Percentiles rank a stretch among this genome's conserved stretches.
Evolutionary conservation across 345 rosid species (phyloP).

Genomic region (Pistacia vera): DNA sequence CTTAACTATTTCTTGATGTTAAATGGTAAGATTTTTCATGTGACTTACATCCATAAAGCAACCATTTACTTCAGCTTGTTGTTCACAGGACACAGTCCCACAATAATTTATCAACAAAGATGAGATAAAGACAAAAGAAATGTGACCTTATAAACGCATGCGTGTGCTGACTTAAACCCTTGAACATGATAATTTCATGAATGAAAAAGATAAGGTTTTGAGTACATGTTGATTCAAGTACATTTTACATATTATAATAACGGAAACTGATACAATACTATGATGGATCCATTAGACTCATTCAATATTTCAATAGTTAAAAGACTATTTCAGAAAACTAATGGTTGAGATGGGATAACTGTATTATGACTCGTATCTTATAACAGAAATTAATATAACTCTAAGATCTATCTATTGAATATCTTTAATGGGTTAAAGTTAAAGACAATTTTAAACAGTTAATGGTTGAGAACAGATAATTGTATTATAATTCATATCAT

Average conservation of each 20-base stretch:
- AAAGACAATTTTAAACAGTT: not conserved
- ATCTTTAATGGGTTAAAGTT: not conserved
- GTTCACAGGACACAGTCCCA: not conserved
- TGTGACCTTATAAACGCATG: slow-evolving; percentile 1
- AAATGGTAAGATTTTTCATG: slow-evolving; percentile 9
- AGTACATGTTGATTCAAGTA: too few species aligned
- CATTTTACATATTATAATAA: too few species aligned
- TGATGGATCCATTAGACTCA: too few species aligned
- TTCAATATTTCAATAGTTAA: too few species aligned
- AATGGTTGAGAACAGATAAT: too few species aligned
- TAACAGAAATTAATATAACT: too few species aligned
- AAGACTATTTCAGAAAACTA: too few species aligned
- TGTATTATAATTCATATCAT: too few species aligned
- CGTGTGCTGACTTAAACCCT: not conserved
- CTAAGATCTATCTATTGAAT: too few species aligned
- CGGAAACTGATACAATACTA: too few species aligned
- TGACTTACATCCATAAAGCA: not conserved
- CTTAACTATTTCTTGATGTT: slow-evolving; percentile 15
- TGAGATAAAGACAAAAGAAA: not conserved
- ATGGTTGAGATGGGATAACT: too few species aligned
- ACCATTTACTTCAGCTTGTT: not conserved
- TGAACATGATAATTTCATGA: not conserved
- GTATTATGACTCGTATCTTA: too few species aligned
- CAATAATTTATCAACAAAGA: not conserved
- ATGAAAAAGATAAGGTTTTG: not conserved